phyloP scores from a whole-genome alignment of 768 basidiomycete genomes.

The Filobasidium wieringae region DNA sequence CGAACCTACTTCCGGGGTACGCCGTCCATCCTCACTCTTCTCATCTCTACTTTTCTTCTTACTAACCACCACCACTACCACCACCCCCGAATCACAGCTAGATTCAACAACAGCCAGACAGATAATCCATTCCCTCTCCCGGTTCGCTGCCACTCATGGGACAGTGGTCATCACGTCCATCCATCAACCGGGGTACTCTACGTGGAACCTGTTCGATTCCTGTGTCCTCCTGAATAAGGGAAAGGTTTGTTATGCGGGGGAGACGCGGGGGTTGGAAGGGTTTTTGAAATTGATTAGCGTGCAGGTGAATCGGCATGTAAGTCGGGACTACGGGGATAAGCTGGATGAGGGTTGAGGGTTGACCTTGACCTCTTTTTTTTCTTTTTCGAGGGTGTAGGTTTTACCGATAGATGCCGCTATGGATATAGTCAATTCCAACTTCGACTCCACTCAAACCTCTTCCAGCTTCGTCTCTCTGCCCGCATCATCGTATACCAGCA shows the following conservation, averaged over 20 bases:
- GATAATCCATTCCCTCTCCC: constrained; percentile 9
- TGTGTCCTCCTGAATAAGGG: constrained; percentile 50
- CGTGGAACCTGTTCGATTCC: constrained; percentile 48
- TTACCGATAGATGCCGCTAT: constrained; percentile 12
- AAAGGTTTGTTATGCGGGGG: constrained; percentile 40
- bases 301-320: constrained; percentile 1
- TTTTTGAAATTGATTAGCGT: constrained; percentile 3
- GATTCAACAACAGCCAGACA: constrained; percentile 14
- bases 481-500: too few relatives aligned
- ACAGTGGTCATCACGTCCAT: constrained; percentile 41
- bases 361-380: neutral
- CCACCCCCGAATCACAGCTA: neutral
- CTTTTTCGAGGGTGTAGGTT: too few relatives aligned
- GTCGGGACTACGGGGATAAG: neutral
- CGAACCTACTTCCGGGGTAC: constrained; percentile 13
- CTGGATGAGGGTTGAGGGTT: neutral
- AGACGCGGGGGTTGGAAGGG: constrained; percentile 17
- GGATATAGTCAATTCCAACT: constrained; percentile 17
- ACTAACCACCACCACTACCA: neutral
- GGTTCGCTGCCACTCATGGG: constrained; percentile 6
- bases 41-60: neutral
- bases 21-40: neutral
- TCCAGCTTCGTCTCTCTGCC: too few relatives aligned
- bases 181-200: constrained; percentile 48
- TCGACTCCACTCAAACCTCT: too few relatives aligned